A percentile compares a stretch with the other conserved stretches of the same genome.
Conservation (phyloP, 1,284 basidiomycete genomes). For the Naganishia albida region DNA sequence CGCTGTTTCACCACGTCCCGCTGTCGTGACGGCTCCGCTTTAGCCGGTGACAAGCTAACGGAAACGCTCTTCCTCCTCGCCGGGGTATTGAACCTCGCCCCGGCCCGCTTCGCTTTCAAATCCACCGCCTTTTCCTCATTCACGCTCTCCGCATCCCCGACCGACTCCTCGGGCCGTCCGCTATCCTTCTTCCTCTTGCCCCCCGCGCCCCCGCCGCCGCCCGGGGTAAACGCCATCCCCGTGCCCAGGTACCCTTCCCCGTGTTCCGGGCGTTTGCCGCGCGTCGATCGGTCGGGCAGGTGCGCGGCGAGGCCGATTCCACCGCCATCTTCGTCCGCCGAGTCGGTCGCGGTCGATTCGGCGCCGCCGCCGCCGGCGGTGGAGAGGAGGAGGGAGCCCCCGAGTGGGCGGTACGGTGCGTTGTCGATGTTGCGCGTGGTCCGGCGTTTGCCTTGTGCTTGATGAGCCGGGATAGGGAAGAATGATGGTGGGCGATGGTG, state of each 20-base stretch:
- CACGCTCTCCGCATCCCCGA: background rate
- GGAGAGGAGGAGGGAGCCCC: slow-evolving; percentile 26
- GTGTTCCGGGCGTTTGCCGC: slow-evolving; percentile 42
- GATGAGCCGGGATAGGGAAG: slow-evolving; percentile 10
- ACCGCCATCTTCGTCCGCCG: slow-evolving; percentile 42
- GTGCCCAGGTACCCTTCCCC: slow-evolving; percentile 48
- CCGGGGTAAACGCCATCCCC: slow-evolving; percentile 41
- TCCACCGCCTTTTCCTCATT: background rate
- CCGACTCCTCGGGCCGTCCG: slow-evolving; percentile 1
- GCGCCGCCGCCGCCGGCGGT: slow-evolving; percentile 26
- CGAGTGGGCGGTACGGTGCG: slow-evolving; percentile 47
- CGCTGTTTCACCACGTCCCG: background rate
- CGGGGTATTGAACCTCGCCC: slow-evolving; percentile 16
- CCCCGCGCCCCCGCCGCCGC: background rate
- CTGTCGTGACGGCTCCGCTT: background rate
- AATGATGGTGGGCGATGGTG: slow-evolving; percentile 3
- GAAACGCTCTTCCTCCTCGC: slow-evolving; percentile 14
- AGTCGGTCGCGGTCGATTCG: slow-evolving; percentile 23
- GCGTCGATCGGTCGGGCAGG: slow-evolving; percentile 41
- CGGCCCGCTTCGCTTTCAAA: background rate
- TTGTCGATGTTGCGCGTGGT: slow-evolving; percentile 37
- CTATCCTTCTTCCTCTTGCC: slow-evolving; percentile 22
- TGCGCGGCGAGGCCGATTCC: slow-evolving; percentile 41
- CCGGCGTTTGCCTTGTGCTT: background rate
- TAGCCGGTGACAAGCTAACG: slow-evolving; percentile 1